Conservation (phyloP, 805 yeast species). For the Saturnispora sanitii region DNA sequence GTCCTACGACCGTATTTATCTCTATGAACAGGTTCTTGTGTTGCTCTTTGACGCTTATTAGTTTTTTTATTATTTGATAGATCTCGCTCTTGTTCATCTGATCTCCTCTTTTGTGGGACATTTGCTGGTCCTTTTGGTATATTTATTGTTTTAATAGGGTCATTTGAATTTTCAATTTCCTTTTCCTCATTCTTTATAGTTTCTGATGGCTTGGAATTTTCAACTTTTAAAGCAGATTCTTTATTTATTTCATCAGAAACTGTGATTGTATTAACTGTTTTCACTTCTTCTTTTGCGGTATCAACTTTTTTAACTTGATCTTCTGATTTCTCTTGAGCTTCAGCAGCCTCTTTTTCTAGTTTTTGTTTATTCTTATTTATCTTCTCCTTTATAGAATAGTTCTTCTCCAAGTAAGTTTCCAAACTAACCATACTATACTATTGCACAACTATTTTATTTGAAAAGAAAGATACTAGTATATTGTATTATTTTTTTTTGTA, state of each 20-base stretch:
- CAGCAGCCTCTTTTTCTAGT: not conserved
- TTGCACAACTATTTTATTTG: no score
- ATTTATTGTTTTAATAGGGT: not conserved
- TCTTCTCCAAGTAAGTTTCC: constrained; percentile 6
- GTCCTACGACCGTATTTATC: constrained; percentile 2
- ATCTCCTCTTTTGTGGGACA: not conserved
- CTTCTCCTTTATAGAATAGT: constrained; percentile 4
- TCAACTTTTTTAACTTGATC: not conserved
- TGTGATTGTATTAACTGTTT: no score
- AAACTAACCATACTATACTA: not conserved
- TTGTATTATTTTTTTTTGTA: no score
- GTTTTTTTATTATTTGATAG: constrained; percentile 4
- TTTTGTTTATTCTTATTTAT: not conserved
- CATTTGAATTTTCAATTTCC: not conserved
- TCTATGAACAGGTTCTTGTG: constrained; percentile 2
- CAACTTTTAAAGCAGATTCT: not conserved
- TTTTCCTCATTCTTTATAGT: not conserved
- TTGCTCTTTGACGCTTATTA: constrained; percentile 2
- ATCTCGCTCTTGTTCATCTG: not conserved
- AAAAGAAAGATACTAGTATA: no score
- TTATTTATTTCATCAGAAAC: no score
- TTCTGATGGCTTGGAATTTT: no score
- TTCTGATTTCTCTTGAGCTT: no score
- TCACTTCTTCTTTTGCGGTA: not conserved
- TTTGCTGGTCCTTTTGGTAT: constrained; percentile 1